phyloP scores from a whole-genome alignment of 176 grass and related monocot genomes.

The Lolium multiflorum region DNA sequence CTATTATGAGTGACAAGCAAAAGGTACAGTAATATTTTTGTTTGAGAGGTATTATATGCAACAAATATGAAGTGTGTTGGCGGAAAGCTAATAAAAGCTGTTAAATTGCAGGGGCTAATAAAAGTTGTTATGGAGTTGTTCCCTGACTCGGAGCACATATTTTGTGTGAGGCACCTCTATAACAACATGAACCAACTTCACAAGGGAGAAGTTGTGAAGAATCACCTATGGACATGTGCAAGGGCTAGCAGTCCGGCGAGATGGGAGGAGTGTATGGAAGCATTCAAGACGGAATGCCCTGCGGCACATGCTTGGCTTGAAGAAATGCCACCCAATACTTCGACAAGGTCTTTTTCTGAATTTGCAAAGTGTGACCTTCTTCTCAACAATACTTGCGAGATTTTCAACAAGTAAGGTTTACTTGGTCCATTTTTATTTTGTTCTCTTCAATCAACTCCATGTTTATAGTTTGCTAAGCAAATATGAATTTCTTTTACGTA shows the following conservation, averaged over 20 bases:
- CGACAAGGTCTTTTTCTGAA: neutral
- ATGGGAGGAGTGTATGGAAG: neutral
- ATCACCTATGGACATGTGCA: neutral
- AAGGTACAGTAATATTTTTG: neutral
- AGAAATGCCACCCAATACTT: neutral
- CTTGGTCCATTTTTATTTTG: no score
- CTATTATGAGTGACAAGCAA: neutral
- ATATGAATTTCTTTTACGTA: no score
- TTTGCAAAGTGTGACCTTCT: neutral
- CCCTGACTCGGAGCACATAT: no score
- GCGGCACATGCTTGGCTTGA: neutral
- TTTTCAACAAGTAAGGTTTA: neutral
- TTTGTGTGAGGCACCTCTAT: neutral
- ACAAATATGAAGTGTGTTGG: no score
- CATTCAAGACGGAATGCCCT: neutral
- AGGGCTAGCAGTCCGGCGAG: neutral
- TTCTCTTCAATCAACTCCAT: no score
- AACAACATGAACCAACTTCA: neutral
- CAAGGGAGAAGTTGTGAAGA: neutral
- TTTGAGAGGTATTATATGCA: no score
- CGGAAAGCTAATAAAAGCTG: no score
- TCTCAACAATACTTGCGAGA: neutral
- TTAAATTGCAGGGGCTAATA: neutral
- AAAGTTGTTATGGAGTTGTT: no score
- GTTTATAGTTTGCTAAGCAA: no score